Percentiles rank a stretch among this genome's conserved stretches.
phyloP scores from a whole-genome alignment of 257 asterid species.

The Nicotiana tabacum region DNA sequence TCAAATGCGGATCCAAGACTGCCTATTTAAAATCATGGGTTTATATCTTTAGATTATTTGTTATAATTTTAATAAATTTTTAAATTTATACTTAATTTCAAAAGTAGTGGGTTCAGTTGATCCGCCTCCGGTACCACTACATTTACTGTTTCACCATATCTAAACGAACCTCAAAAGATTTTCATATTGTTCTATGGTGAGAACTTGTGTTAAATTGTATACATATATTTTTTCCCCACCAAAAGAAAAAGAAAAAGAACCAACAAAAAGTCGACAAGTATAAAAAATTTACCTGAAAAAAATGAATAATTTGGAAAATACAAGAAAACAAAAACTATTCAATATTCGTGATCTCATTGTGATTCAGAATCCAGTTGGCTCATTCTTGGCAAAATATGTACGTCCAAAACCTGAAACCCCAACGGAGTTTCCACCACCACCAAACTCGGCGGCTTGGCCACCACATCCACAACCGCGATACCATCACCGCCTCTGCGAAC shows the following conservation, averaged over 20 bases:
- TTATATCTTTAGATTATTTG: too few species aligned
- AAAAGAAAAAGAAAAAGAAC: neutral
- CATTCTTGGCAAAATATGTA: conserved; percentile 69
- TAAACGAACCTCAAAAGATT: neutral
- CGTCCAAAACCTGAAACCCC: conserved; percentile 37
- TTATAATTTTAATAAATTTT: too few species aligned
- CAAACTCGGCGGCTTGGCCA: conserved; percentile 29
- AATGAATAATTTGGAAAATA: neutral
- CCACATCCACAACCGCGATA: conserved; percentile 64
- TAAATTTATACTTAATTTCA: too few species aligned
- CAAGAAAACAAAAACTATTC: neutral
- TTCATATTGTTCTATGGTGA: neutral
- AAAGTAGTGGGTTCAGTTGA: too few species aligned
- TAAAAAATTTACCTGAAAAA: neutral
- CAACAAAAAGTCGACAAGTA: neutral
- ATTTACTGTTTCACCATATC: neutral
- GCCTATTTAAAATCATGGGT: too few species aligned
- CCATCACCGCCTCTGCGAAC: conserved; percentile 33
- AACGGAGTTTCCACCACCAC: conserved; percentile 58
- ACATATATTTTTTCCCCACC: neutral
- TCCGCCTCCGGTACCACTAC: neutral
- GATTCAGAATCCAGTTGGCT: neutral
- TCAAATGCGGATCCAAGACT: too few species aligned
- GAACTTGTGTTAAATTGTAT: neutral
- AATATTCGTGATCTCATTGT: neutral